Base-by-base conservation (phyloP, 805 yeast genomes). In the Candida oleophila region DNA sequence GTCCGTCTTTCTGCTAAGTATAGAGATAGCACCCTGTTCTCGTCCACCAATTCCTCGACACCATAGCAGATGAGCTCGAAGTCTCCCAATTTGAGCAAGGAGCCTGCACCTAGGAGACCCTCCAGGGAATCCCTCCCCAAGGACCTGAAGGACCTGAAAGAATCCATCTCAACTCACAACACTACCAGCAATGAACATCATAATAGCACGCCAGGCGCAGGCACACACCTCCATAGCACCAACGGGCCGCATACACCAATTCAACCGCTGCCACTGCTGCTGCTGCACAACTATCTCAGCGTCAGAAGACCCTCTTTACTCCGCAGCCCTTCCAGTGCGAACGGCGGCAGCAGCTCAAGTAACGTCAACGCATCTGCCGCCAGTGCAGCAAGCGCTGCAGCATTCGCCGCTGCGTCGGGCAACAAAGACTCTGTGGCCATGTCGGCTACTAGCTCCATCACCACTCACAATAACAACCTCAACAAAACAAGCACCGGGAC, bases 271-370 rank as follows among this genome's bases (percentile, higher is more conserved):
- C 38, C 12, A 41, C 48, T 9, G 40, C 50, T 3, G 43, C 46
- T 8, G 28, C 38, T 16, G 44, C 48, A n/a, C 11, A 25, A 25
- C 22, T 14, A 16, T 18, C 39, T 15, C 22, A 36, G 19, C 21
- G 39, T 36, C 4, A 38, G 51, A 36, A 21, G 51, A 20, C 51
- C 51, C 11, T 43, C 49, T 7, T 20, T 45, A n/a, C 37, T 48
- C 18, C 30, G 51, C 12, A 42, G 41, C 43, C 38, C 43, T 7
- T 45, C 51, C 5, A 41, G 36, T 18, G 19, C 20, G 5, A 15
- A 15, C 12, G 20, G 20, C 38, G 12, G 11, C 38, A 15, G 19
- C 38, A 34, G 12, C 7, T 16, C 38, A 15, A 8, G 38, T 18
- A 18, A 18, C 38, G 20, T 12, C 20, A 16, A n/a, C 14, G 40